Percentiles rank a stretch among this genome's conserved stretches.
phyloP scores from a whole-genome alignment of 108 stramenopile genomes.

The Stephanodiscus minutulus region DNA sequence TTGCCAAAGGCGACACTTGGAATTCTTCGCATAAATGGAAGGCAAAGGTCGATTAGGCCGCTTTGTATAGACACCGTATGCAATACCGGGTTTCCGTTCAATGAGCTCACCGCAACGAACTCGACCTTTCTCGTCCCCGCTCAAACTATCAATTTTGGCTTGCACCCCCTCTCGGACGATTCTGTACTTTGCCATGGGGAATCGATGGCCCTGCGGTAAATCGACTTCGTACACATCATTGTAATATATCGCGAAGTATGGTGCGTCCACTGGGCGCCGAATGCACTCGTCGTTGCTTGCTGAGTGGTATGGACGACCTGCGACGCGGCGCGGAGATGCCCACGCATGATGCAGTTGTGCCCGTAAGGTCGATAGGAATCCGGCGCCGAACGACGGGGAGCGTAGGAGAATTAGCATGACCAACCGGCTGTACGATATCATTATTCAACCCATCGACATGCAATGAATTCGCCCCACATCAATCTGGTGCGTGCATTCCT shows the following conservation, averaged over 20 bases:
- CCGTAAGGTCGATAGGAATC: background rate
- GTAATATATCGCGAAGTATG: conserved; percentile 79
- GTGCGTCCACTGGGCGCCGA: conserved; percentile 5
- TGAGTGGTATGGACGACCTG: conserved; percentile 4
- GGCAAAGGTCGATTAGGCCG: background rate
- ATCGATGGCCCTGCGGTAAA: conserved; percentile 85
- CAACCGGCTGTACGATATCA: background rate
- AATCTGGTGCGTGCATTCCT: too few relatives aligned
- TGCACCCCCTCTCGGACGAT: conserved; percentile 71
- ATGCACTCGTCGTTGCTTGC: background rate
- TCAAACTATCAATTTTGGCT: conserved; percentile 25
- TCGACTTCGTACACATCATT: conserved; percentile 94
- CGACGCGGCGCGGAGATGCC: background rate
- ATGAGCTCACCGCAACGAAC: conserved; percentile 49
- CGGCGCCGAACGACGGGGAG: background rate
- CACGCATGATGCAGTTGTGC: background rate
- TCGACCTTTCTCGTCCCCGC: conserved; percentile 32
- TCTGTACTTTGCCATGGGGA: conserved; percentile 93
- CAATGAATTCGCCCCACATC: too few relatives aligned
- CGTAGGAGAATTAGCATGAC: background rate
- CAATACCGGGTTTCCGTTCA: too few relatives aligned
- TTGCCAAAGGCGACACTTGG: conserved; percentile 79
- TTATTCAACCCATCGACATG: background rate
- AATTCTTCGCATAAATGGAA: conserved; percentile 57
- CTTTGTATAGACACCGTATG: too few relatives aligned